Conservation (phyloP, 306 rosid species). For the Vachellia pachyceras region DNA sequence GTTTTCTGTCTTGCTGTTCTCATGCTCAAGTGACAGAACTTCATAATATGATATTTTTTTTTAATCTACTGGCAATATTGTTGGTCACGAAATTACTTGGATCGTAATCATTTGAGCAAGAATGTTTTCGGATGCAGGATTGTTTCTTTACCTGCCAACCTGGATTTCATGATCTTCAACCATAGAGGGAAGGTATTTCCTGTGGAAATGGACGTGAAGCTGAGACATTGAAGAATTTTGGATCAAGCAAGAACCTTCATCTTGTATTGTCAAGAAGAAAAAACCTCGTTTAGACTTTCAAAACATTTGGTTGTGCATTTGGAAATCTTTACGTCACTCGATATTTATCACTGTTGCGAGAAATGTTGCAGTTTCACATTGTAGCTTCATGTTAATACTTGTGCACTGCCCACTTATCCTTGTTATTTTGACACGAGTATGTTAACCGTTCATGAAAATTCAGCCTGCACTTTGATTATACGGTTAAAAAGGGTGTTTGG, state of each 20-base stretch:
- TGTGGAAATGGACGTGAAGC: conserved; percentile 56
- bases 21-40: conserved; percentile 21
- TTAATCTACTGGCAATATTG: not conserved
- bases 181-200: conserved; percentile 78
- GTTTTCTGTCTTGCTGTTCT: not conserved
- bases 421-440: conserved; percentile 29
- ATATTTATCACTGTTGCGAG: conserved; percentile 13
- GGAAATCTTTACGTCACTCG: not conserved
- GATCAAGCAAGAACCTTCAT: conserved; percentile 17
- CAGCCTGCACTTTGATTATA: conserved; percentile 24
- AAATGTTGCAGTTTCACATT: conserved; percentile 26
- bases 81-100: conserved; percentile 7
- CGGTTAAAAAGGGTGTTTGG: too few species aligned
- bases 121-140: conserved; percentile 49
- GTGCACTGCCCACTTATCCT: conserved; percentile 22
- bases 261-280: conserved; percentile 25
- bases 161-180: conserved; percentile 89
- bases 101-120: conserved; percentile 24
- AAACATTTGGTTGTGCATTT: conserved; percentile 12
- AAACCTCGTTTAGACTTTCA: conserved; percentile 3
- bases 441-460: conserved; percentile 14
- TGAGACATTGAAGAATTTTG: conserved; percentile 49
- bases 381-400: conserved; percentile 23
- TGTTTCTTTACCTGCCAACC: conserved; percentile 74
- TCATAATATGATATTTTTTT: not conserved